phyloP scores from a whole-genome alignment of 2,329 filamentous ascomycete species.

The Penicillium corylophilum region DNA sequence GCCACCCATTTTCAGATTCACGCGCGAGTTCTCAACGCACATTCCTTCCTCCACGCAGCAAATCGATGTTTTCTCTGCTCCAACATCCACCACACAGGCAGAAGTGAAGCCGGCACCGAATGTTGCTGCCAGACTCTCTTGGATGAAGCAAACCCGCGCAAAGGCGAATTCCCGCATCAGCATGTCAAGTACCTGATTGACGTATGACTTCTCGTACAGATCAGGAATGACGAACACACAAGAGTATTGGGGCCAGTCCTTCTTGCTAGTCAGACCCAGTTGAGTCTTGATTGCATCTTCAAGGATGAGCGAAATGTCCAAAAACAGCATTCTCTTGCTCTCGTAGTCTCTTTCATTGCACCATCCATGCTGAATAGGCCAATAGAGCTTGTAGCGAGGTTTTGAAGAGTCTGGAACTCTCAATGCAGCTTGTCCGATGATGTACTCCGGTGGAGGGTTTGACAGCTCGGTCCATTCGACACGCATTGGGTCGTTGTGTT shows the following conservation, averaged over 20 bases:
- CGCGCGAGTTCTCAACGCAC: conserved; percentile 86
- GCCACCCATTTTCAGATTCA: conserved; percentile 93
- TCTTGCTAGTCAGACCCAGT: conserved; percentile 72
- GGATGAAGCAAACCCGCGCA: conserved; percentile 84
- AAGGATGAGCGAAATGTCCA: conserved; percentile 83
- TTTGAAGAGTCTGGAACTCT: conserved; percentile 86
- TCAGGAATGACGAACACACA: conserved; percentile 98
- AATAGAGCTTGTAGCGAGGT: conserved; percentile 87
- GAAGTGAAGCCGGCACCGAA: conserved; percentile 94
- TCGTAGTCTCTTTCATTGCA: conserved; percentile 88
- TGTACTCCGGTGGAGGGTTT: conserved; percentile 67
- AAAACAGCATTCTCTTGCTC: conserved; percentile 74
- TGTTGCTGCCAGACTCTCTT: conserved; percentile 90
- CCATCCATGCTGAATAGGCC: conserved; percentile 83
- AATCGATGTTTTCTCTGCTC: conserved; percentile 94
- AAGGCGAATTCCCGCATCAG: conserved; percentile 90
- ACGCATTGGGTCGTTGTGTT: conserved; percentile 91
- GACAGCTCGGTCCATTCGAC: conserved; percentile 92
- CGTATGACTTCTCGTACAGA: conserved; percentile 90
- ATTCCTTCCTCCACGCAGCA: conserved; percentile 97
- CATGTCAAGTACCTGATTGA: conserved; percentile 79
- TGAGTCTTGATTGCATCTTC: conserved; percentile 86
- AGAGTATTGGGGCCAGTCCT: conserved; percentile 85
- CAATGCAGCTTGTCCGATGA: conserved; percentile 78
- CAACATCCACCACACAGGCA: conserved; percentile 92